A percentile compares a stretch with the other conserved stretches of the same genome.
phyloP scores from a whole-genome alignment of 805 yeast genomes.

The Candida germanica region DNA sequence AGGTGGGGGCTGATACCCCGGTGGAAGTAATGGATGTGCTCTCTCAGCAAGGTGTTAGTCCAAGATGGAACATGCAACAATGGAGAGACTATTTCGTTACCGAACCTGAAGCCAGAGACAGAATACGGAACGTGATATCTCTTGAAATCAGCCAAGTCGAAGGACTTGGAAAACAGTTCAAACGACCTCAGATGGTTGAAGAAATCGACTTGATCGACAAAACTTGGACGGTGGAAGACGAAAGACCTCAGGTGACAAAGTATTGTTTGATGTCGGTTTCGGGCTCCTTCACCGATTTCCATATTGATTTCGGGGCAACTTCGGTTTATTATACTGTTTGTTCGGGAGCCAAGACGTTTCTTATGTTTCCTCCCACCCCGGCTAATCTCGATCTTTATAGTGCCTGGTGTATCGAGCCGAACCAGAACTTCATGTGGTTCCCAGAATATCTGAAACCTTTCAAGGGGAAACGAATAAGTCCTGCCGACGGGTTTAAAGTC shows the following conservation, averaged over 20 bases:
- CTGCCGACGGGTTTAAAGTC: slow-evolving; percentile 49
- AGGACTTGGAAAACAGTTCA: slow-evolving; percentile 44
- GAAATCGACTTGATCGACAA: slow-evolving; percentile 65
- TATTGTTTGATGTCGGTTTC: slow-evolving; percentile 84
- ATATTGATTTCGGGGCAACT: slow-evolving; percentile 89
- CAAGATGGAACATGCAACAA: slow-evolving; percentile 64
- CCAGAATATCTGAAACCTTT: slow-evolving; percentile 44
- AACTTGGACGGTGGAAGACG: slow-evolving; percentile 49
- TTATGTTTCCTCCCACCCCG: slow-evolving; percentile 75
- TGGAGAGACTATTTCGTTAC: slow-evolving; percentile 73
- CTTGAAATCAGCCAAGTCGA: slow-evolving; percentile 66
- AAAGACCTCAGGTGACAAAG: slow-evolving; percentile 61
- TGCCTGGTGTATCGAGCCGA: slow-evolving; percentile 67
- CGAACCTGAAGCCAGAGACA: slow-evolving; percentile 46
- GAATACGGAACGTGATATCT: slow-evolving; percentile 77
- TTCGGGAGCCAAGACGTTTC: slow-evolving; percentile 69
- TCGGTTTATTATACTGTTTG: slow-evolving; percentile 85
- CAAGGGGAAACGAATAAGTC: slow-evolving; percentile 28
- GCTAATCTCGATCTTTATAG: slow-evolving; percentile 59
- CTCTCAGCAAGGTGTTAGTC: slow-evolving; percentile 63
- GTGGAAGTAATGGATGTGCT: slow-evolving; percentile 89
- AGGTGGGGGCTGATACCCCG: slow-evolving; percentile 59
- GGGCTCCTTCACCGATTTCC: slow-evolving; percentile 84
- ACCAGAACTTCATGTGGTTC: slow-evolving; percentile 64
- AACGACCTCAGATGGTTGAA: slow-evolving; percentile 65